phyloP scores from a whole-genome alignment of 1,284 basidiomycete genomes.

The Ceratobasidium sp. region DNA sequence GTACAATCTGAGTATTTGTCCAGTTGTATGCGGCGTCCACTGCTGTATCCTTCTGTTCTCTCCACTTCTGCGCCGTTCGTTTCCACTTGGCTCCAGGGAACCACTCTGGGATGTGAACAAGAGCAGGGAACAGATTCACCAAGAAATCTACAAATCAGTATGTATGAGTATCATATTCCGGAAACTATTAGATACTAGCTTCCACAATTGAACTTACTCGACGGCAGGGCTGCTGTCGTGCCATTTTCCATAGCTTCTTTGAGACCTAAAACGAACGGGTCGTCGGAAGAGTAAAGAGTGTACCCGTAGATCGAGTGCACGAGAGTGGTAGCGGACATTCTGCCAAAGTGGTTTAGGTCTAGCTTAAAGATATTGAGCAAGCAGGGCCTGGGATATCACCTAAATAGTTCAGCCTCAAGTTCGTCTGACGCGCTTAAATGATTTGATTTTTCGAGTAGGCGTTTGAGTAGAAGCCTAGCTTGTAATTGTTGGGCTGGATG shows the following conservation, averaged over 20 bases:
- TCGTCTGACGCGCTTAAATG: constrained; percentile 2
- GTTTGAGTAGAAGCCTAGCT: constrained; percentile 12
- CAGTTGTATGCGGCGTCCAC: constrained; percentile 10
- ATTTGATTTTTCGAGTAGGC: neutral
- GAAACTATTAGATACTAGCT: too few relatives aligned
- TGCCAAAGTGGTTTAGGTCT: neutral
- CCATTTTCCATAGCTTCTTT: constrained; percentile 11
- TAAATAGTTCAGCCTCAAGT: constrained; percentile 7
- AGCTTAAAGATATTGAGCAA: neutral
- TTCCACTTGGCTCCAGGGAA: constrained; percentile 30
- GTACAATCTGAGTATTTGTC: constrained; percentile 18
- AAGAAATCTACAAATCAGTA: constrained; percentile 4
- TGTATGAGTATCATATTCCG: neutral
- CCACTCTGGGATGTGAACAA: constrained; percentile 31
- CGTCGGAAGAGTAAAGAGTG: neutral
- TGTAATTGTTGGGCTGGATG: constrained; percentile 13
- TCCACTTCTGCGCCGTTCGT: constrained; percentile 21
- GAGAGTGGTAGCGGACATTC: constrained; percentile 20
- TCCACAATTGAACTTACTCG: neutral
- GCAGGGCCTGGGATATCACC: neutral
- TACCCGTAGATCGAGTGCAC: constrained; percentile 28
- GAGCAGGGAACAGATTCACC: constrained; percentile 26
- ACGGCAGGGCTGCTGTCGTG: neutral
- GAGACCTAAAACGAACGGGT: constrained; percentile 16
- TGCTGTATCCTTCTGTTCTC: constrained; percentile 8